phyloP scores from a whole-genome alignment of 345 rosid species.

The Brassica juncea region DNA sequence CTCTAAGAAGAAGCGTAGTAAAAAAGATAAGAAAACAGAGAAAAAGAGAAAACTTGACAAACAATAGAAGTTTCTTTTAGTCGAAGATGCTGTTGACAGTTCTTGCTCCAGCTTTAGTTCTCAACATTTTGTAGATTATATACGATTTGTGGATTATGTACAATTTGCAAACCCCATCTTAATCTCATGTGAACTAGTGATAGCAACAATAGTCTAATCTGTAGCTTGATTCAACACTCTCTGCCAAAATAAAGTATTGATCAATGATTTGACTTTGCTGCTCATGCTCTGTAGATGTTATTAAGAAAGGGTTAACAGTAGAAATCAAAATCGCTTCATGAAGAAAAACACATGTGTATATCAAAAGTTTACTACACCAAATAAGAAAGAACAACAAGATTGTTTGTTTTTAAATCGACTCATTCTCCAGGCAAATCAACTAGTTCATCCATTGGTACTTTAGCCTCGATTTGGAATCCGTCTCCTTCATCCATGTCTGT shows the following conservation, averaged over 20 bases:
- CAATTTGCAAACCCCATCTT: background rate
- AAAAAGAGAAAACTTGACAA: slow-evolving; percentile 33
- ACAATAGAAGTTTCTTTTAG: background rate
- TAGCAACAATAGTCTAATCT: background rate
- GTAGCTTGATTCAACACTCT: background rate
- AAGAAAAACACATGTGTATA: background rate
- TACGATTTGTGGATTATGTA: background rate
- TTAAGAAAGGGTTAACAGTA: background rate
- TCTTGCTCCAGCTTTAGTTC: background rate
- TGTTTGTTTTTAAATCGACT: slow-evolving; percentile 28
- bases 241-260: background rate
- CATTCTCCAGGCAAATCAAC: slow-evolving; percentile 45
- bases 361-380: slow-evolving; percentile 10
- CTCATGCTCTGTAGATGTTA: background rate
- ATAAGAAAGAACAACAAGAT: background rate
- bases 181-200: background rate
- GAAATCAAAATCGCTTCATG: slow-evolving; percentile 24
- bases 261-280: background rate
- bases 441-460: slow-evolving; percentile 57
- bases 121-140: background rate
- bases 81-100: background rate
- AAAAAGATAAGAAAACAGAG: slow-evolving; percentile 46
- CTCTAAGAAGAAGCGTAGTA: slow-evolving; percentile 46
- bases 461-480: slow-evolving; percentile 32
- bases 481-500: slow-evolving; percentile 53